These are phyloP conservation scores for Cladosporium sp. DNA, from an alignment of 2,329 filamentous ascomycete genomes.

Conservation along the genomic window DNA sequence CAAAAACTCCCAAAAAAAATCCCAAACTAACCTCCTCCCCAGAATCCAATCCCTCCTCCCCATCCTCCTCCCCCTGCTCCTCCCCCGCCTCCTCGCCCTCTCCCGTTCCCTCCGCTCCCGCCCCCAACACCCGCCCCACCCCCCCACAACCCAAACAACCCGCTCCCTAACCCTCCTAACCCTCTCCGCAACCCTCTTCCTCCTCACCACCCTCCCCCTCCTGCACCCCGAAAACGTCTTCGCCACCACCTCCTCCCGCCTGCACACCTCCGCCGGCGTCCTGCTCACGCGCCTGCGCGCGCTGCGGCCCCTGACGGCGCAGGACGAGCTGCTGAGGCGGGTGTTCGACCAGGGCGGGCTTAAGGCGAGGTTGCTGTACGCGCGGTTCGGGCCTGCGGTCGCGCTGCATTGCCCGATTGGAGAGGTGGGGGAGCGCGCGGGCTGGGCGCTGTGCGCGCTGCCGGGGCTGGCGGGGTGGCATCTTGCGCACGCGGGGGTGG, in stretches of 20 bases:
- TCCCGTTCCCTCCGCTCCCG: constrained; percentile 50
- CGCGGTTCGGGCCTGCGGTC: constrained; percentile 71
- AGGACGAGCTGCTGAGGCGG: constrained; percentile 59
- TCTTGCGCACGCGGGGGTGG: constrained; percentile 64
- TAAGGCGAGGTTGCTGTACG: constrained; percentile 71
- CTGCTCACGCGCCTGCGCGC: constrained; percentile 69
- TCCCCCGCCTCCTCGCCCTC: constrained; percentile 60
- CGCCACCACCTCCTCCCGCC: constrained; percentile 65
- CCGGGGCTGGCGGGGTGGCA: constrained; percentile 71
- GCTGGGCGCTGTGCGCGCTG: constrained; percentile 74
- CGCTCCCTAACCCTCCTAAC: constrained; percentile 57
- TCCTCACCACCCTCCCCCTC: constrained; percentile 58
- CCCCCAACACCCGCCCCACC: constrained; percentile 36
- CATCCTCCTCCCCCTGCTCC: constrained; percentile 62
- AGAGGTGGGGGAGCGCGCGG: constrained; percentile 43
- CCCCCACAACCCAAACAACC: constrained; percentile 49
- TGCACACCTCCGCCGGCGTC: constrained; percentile 78
- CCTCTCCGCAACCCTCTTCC: constrained; percentile 45
- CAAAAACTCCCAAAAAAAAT: background rate
- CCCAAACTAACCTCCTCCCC: background rate
- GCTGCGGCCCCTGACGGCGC: constrained; percentile 51
- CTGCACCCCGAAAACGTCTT: constrained; percentile 80
- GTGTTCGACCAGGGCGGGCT: constrained; percentile 58
- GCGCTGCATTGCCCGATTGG: constrained; percentile 72
- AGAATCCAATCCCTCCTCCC: constrained; percentile 43